Base-by-base conservation (phyloP, 225 moss, liverwort and hornwort species). In the Bryoerythrophyllum caledonicum region DNA sequence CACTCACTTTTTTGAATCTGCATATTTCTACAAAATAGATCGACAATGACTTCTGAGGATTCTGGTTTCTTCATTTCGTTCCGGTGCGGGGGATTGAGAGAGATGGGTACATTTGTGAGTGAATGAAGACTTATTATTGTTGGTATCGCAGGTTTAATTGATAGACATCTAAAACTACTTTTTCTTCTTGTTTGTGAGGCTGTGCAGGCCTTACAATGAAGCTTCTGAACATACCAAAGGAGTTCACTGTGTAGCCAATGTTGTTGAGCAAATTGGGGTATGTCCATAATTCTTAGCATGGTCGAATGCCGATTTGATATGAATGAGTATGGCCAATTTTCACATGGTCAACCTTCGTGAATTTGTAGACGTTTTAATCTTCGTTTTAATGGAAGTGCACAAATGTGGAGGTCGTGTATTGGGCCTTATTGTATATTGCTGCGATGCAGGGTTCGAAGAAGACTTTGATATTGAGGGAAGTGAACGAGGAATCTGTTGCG, bases 191-290 rank as follows among this genome's bases (percentile, higher is more conserved):
- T 63, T 11, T 38, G 28, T 78, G 49, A 17, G 48, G 10, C 13
- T 75, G 61, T 54, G 74, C 88, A 99, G 97, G 84, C 85, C 97
- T 53, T 99, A 89, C 65, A 99, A 79, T 85, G 93, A 99, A 85
- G 73, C 71, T 5, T 88, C 91, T 73, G 87, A 74, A 66, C 89
- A 89, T 69, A 86, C 91, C 25, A 86, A 84, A 82, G 90, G 89
- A 37, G 81, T 83, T 75, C 76, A 81, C 54, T 91, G 72, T 81
- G 88, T 88, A 32, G 83, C 86, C 37, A 99, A 99, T 77, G 82
- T 84, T 66, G 91, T 99, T 17, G 94, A 93, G 78, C 97, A 93
- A 80, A 83, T 90, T 61, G 93, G 96, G 91, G 96, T 99, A 91
- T 53, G 85, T 86, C 34, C 23, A 71, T 23, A 72, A n/a, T 58